Evolutionary conservation across 306 rosid genomes (phyloP).

Genomic region (Quercus mongolica): DNA sequence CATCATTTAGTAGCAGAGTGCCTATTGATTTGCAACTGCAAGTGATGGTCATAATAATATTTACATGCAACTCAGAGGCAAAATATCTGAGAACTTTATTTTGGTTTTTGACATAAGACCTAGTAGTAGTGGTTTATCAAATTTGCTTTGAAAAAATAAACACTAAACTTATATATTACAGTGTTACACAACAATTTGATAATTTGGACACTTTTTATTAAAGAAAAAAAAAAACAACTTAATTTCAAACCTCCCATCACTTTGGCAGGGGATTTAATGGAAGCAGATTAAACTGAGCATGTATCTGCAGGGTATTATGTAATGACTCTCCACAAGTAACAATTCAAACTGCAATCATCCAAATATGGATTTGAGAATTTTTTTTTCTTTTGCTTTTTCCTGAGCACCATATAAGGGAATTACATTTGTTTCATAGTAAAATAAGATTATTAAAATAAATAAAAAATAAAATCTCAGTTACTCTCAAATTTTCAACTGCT

Average conservation of each 20-base stretch:
- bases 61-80: not conserved
- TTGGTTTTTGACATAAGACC: not conserved
- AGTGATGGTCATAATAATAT: not conserved
- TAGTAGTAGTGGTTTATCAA: not conserved
- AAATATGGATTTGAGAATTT: not conserved
- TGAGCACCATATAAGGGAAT: too few relatives aligned
- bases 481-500: not conserved
- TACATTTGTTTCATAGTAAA: too few relatives aligned
- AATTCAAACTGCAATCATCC: not conserved
- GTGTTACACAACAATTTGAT: not conserved
- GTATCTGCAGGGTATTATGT: not conserved
- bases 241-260: not conserved
- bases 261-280: not conserved
- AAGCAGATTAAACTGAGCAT: not conserved
- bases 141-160: not conserved
- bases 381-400: not conserved
- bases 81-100: not conserved
- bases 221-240: not conserved
- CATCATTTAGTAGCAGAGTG: constrained; percentile 5
- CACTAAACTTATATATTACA: not conserved
- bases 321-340: not conserved
- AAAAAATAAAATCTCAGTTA: too few relatives aligned
- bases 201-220: not conserved
- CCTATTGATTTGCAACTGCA: not conserved
- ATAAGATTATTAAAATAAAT: too few relatives aligned